Percentiles rank a stretch among this genome's conserved stretches.
Conservation (phyloP, 2,329 filamentous ascomycete genomes). For the Colletotrichum plurivorum region DNA sequence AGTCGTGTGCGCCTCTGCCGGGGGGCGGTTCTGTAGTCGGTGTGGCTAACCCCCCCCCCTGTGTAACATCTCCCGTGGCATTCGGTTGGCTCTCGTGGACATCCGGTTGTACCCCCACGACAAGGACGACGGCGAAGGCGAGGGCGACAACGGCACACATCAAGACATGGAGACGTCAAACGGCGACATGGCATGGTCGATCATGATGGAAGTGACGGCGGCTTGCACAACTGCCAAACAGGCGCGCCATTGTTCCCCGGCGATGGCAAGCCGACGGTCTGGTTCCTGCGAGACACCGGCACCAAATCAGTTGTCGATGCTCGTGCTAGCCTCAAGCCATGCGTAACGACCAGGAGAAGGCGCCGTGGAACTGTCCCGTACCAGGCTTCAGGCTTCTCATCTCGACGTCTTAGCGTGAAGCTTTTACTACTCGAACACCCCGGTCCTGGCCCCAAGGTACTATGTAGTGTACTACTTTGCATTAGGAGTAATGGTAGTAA, state of each 20-base stretch:
- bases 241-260: conserved; percentile 26
- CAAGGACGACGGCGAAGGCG: neutral
- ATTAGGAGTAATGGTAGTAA: too few relatives aligned
- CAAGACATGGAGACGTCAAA: conserved; percentile 13
- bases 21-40: neutral
- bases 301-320: conserved; percentile 7
- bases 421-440: conserved; percentile 25
- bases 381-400: neutral
- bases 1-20: conserved; percentile 1
- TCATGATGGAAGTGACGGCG: conserved; percentile 34
- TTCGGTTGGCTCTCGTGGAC: neutral
- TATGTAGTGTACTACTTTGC: too few relatives aligned
- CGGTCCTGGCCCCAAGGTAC: conserved; percentile 1
- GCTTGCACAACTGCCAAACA: conserved; percentile 31
- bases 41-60: conserved; percentile 1
- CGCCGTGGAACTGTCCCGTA: conserved; percentile 11
- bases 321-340: conserved; percentile 33
- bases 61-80: neutral
- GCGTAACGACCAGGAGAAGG: conserved; percentile 36
- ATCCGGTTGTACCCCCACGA: neutral
- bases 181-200: conserved; percentile 16
- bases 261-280: conserved; percentile 23
- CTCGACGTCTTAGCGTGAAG: conserved; percentile 23
- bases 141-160: neutral
- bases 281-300: conserved; percentile 27